Percentiles rank a stretch among this genome's conserved stretches.
phyloP scores from a whole-genome alignment of 2,329 filamentous ascomycete species.

The Calonectria pseudoturangicola region DNA sequence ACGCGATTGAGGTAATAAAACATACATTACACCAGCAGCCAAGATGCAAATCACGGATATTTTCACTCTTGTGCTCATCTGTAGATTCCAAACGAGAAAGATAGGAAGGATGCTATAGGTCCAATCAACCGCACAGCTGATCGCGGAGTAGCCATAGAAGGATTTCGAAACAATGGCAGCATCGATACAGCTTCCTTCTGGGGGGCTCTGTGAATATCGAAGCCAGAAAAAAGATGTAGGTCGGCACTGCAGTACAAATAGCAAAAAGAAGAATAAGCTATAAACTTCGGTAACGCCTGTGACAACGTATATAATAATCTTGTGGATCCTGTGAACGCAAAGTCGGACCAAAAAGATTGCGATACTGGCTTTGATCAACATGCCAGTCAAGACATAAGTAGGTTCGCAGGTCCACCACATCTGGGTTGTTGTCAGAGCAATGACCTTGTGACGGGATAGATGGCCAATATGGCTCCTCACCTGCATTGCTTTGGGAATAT shows the following conservation, averaged over 20 bases:
- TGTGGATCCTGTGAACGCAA: constrained; percentile 54
- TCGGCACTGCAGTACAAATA: constrained; percentile 63
- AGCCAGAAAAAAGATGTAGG: constrained; percentile 64
- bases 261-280: constrained; percentile 61
- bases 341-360: constrained; percentile 63
- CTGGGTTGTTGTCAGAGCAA: constrained; percentile 41
- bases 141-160: constrained; percentile 62
- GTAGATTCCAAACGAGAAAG: constrained; percentile 63
- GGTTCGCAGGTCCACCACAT: constrained; percentile 65
- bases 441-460: neutral
- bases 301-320: constrained; percentile 57
- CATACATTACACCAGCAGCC: constrained; percentile 62
- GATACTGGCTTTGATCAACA: constrained; percentile 63
- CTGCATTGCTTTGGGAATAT: constrained; percentile 56
- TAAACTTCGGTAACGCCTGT: constrained; percentile 58
- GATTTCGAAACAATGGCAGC: constrained; percentile 52
- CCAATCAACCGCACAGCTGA: constrained; percentile 64
- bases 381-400: constrained; percentile 60
- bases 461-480: constrained; percentile 39
- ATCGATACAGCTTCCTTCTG: constrained; percentile 58
- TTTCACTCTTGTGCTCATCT: constrained; percentile 63
- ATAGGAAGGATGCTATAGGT: constrained; percentile 44
- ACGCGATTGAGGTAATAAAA: neutral
- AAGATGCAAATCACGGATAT: constrained; percentile 58
- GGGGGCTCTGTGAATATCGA: constrained; percentile 48